phyloP scores from a whole-genome alignment of 805 yeast genomes.

The Millerago galiae region DNA sequence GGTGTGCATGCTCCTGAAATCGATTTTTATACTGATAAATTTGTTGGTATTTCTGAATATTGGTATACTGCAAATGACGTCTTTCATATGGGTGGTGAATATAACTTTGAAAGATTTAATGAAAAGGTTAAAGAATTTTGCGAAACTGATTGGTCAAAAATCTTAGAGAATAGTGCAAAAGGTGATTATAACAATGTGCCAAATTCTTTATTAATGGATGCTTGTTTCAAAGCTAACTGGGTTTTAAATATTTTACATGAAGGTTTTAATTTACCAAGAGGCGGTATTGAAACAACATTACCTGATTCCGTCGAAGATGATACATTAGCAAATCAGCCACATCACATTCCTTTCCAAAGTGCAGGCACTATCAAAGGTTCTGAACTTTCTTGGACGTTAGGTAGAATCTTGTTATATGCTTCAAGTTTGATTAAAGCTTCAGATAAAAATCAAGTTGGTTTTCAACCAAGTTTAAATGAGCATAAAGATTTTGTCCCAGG shows the following conservation, averaged over 20 bases:
- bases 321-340: conserved; percentile 17
- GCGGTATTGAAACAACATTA: conserved; percentile 43
- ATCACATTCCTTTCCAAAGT: conserved; percentile 68
- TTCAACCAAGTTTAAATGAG: conserved; percentile 22
- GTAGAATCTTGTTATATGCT: conserved; percentile 78
- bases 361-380: conserved; percentile 75
- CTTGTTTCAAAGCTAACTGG: conserved; percentile 96
- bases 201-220: conserved; percentile 53
- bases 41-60: conserved; percentile 92
- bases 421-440: conserved; percentile 37
- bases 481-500: conserved; percentile 18
- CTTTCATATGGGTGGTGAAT: conserved; percentile 82
- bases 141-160: conserved; percentile 62
- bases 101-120: conserved; percentile 67
- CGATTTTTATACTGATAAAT: conserved; percentile 71
- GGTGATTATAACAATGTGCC: conserved; percentile 57
- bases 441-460: conserved; percentile 13
- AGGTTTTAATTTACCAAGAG: conserved; percentile 82
- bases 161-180: conserved; percentile 39
- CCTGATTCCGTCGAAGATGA: conserved; percentile 19
- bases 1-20: conserved; percentile 92
- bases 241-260: conserved; percentile 83
- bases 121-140: conserved; percentile 66
- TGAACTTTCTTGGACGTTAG: conserved; percentile 94
- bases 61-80: conserved; percentile 97